phyloP scores from a whole-genome alignment of 306 rosid species.

The Styphnolobium japonicum region DNA sequence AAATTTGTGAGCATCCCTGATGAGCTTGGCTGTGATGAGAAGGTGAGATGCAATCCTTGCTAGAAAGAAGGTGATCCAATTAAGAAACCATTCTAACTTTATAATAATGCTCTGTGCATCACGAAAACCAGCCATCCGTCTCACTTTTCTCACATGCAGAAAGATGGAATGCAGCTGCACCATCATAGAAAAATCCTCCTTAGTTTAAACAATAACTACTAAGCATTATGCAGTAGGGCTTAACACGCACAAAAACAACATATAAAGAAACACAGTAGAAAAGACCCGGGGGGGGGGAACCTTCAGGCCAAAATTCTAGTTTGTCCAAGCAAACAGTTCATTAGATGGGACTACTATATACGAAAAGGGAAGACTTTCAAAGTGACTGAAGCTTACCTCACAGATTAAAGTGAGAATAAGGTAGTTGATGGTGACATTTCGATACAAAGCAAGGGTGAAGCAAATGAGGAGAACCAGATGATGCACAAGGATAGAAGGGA shows the following conservation, averaged over 20 bases:
- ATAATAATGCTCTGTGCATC: conserved; percentile 44
- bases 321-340: not conserved
- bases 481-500: conserved; percentile 83
- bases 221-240: not conserved
- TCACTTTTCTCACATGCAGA: conserved; percentile 71
- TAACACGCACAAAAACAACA: not conserved
- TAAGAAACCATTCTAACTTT: conserved; percentile 80
- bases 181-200: conserved; percentile 27
- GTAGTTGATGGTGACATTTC: conserved; percentile 91
- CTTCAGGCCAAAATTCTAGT: not conserved
- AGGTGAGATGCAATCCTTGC: conserved; percentile 68
- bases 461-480: conserved; percentile 87
- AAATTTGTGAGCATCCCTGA: conserved; percentile 71
- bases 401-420: conserved; percentile 93
- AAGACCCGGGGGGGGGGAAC: not conserved
- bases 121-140: conserved; percentile 80
- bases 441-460: conserved; percentile 87
- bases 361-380: not conserved
- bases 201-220: not conserved
- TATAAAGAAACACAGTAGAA: not conserved
- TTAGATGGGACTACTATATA: not conserved
- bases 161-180: conserved; percentile 87
- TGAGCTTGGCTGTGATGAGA: conserved; percentile 79
- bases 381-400: conserved; percentile 50
- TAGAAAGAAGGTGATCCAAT: conserved; percentile 66